Conservation (phyloP, 495 filamentous ascomycete genomes). For the Daldinia decipiens region DNA sequence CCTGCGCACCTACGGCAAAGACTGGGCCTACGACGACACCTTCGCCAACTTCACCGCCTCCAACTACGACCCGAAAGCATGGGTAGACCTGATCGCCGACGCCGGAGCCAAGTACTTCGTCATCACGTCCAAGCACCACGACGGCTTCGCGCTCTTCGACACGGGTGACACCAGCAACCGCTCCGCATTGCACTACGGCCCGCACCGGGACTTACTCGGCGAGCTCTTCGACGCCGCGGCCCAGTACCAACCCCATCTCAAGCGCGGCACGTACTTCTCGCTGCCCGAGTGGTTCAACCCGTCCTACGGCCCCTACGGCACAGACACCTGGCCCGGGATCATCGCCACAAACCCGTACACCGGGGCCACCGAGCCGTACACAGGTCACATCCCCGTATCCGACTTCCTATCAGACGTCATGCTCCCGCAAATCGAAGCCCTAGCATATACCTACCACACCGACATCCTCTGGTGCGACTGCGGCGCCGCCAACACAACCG, state of each 20-base stretch:
- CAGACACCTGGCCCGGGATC: constrained; percentile 47
- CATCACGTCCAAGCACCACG: constrained; percentile 62
- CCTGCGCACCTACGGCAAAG: constrained; percentile 58
- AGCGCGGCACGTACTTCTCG: constrained; percentile 63
- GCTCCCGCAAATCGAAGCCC: constrained; percentile 61
- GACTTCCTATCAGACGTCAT: constrained; percentile 63
- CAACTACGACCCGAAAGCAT: constrained; percentile 60
- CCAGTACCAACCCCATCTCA: constrained; percentile 60
- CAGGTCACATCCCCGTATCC: constrained; percentile 54
- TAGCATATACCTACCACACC: constrained; percentile 57
- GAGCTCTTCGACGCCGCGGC: constrained; percentile 64
- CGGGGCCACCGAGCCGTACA: constrained; percentile 58
- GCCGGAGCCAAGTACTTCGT: constrained; percentile 68
- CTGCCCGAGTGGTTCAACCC: constrained; percentile 68
- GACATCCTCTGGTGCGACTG: constrained; percentile 70
- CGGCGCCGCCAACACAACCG: constrained; percentile 61
- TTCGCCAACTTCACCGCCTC: constrained; percentile 63
- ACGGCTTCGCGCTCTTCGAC: constrained; percentile 66
- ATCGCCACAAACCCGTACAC: constrained; percentile 63
- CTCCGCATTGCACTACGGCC: constrained; percentile 57
- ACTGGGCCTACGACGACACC: constrained; percentile 66
- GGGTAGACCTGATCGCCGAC: constrained; percentile 67
- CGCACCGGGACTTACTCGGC: constrained; percentile 56
- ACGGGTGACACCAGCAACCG: constrained; percentile 54
- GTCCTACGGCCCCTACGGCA: constrained; percentile 58